phyloP scores from a whole-genome alignment of 768 basidiomycete species.

The Cystofilobasidium ferigula region DNA sequence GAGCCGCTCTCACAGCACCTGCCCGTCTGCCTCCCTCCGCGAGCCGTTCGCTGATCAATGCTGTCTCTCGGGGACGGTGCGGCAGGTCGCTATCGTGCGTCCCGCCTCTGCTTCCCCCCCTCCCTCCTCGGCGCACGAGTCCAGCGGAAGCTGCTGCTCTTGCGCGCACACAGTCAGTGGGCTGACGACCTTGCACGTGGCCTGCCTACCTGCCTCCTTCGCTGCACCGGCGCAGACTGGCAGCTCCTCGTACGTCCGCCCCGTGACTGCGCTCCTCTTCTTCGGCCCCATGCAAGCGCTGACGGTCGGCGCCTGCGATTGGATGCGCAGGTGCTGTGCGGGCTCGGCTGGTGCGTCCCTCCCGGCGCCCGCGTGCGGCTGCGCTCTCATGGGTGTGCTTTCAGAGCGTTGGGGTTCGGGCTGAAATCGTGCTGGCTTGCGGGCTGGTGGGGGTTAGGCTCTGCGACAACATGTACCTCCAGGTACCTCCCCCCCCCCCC shows the following conservation, averaged over 20 bases:
- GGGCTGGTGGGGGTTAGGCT: background rate
- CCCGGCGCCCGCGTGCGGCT: background rate
- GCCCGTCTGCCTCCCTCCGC: background rate
- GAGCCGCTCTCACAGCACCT: background rate
- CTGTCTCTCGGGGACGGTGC: too few species aligned
- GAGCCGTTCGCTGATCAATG: background rate
- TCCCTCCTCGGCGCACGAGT: too few species aligned
- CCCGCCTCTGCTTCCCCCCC: too few species aligned
- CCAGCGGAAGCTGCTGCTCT: background rate
- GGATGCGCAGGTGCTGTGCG: slow-evolving; percentile 14
- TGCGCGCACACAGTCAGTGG: background rate
- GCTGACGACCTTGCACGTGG: background rate
- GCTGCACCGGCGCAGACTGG: background rate
- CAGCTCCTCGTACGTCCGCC: background rate
- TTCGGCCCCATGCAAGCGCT: background rate
- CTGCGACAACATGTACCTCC: slow-evolving; percentile 26
- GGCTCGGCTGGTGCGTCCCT: slow-evolving; percentile 5
- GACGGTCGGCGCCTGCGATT: too few species aligned
- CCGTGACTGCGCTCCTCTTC: background rate
- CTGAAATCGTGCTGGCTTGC: too few species aligned
- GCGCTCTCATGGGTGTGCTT: background rate
- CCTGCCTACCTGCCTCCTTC: background rate
- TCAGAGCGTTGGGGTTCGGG: too few species aligned
- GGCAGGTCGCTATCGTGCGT: too few species aligned
- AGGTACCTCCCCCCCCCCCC: background rate